These are phyloP conservation scores for Spongiforma sp. DNA, from an alignment of 1,284 basidiomycete genomes.

Conservation along the genomic window DNA sequence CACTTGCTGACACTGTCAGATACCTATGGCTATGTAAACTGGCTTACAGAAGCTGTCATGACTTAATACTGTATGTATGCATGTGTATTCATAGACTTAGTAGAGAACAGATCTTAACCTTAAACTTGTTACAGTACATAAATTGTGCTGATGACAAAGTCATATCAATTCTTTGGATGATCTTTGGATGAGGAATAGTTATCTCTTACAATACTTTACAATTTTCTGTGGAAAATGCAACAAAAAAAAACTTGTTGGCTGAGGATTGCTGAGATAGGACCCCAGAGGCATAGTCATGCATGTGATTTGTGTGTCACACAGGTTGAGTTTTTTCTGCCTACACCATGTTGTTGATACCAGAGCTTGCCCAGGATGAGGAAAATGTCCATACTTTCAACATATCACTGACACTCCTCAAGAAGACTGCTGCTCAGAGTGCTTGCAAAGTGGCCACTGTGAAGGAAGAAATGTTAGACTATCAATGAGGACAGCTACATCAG, in stretches of 20 bases:
- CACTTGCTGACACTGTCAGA: conserved; percentile 15
- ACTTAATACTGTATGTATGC: too few species aligned
- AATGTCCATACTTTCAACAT: conserved; percentile 1
- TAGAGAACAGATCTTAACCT: too few species aligned
- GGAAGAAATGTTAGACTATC: not conserved
- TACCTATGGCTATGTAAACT: conserved; percentile 26
- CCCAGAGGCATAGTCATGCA: not conserved
- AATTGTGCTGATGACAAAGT: too few species aligned
- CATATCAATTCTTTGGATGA: too few species aligned
- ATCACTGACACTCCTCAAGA: not conserved
- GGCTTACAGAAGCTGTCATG: conserved; percentile 25
- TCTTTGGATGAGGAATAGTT: too few species aligned
- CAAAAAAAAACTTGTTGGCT: too few species aligned
- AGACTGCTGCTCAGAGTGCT: not conserved
- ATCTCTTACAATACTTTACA: too few species aligned
- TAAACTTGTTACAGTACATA: too few species aligned
- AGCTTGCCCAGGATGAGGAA: not conserved
- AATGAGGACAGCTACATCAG: conserved; percentile 1
- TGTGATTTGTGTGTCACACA: not conserved
- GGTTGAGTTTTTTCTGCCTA: not conserved
- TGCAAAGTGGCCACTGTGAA: not conserved
- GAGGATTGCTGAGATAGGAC: too few species aligned
- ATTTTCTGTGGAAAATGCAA: too few species aligned
- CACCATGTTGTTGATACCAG: not conserved
- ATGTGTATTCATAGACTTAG: too few species aligned